Evolutionary conservation across 164 flowering plant species (phyloP), one percentile per base, ranked within the genome.

Genomic region (Nymphaea colorata): DNA sequence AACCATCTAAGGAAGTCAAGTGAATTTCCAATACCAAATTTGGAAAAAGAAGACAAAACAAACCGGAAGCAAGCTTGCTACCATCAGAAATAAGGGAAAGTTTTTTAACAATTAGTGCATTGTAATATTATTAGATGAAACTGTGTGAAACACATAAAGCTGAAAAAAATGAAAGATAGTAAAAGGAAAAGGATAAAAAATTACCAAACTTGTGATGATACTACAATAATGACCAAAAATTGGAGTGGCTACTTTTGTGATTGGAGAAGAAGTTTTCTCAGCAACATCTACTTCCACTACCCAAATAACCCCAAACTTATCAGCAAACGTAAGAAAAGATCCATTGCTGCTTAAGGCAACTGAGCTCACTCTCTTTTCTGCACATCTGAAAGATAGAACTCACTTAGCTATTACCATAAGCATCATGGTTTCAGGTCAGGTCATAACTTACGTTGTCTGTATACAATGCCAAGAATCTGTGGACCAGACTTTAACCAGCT

Each of bases 261-360:
- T 66, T n/a, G 41, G 17, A 60, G 71, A 44, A 64, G 70, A 70
- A 69, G 69, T 70, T 66, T 78, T 83, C 64, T 66, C 64, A 43
- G 66, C 44, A 65, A 65, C 82, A 61, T 72, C 75, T 41, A 89
- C 64, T 70, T 74, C 79, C 68, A 84, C 83, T 44, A 78, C 84
- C 93, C 96, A 91, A 17, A 91, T 89, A 66, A 86, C 96, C 60
- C 98, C 99, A 81, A 95, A 95, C 76, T 95, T 95, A 74, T 95
- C 99, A 57, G 99, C 92, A 83, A 81, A 94, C 78, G 86, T 82
- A 63, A 86, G 88, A 80, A 78, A 84, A 18, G 53, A 66, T 42
- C 77, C 88, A 76, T 94, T 90, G 64, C 65, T 76, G 75, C 92
- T 90, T 67, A 94, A 75, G 4, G 96, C 90, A 78, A 86, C 85